These are phyloP conservation scores for Collybia sordida DNA, from an alignment of 768 basidiomycete genomes.

Conservation along the genomic window DNA sequence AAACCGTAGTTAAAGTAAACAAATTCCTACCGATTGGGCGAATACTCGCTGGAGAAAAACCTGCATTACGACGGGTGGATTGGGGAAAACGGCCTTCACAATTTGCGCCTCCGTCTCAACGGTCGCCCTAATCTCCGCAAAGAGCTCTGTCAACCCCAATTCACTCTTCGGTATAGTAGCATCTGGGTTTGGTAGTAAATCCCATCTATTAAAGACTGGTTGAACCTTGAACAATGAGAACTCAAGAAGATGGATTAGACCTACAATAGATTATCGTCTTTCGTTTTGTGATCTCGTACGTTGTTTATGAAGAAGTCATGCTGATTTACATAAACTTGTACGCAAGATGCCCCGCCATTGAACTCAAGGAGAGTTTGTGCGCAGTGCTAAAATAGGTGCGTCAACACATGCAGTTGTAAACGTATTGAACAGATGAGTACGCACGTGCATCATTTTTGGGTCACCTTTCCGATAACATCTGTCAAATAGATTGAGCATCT, in stretches of 20 bases:
- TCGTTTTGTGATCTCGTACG: conserved; percentile 61
- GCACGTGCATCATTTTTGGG: conserved; percentile 98
- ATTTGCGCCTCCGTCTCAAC: conserved; percentile 97
- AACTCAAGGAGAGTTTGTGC: conserved; percentile 96
- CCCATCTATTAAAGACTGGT: conserved; percentile 61
- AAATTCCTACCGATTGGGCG: conserved; percentile 80
- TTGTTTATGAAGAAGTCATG: conserved; percentile 99
- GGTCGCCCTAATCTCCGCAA: conserved; percentile 84
- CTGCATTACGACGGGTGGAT: conserved; percentile 95
- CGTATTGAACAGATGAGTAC: conserved; percentile 21
- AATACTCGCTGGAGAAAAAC: conserved; percentile 97
- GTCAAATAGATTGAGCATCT: conserved; percentile 95
- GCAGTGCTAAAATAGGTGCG: conserved; percentile 67
- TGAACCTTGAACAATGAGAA: background rate
- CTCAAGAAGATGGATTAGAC: conserved; percentile 15
- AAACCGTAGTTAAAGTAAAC: background rate
- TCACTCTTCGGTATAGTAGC: conserved; percentile 75
- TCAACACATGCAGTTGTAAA: background rate
- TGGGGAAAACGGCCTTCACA: conserved; percentile 97
- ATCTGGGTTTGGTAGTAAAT: conserved; percentile 75
- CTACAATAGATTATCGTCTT: conserved; percentile 58
- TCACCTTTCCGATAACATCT: conserved; percentile 95
- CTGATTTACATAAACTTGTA: conserved; percentile 98
- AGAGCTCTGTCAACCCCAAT: conserved; percentile 74
- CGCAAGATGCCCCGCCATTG: conserved; percentile 95